A percentile compares a stretch with the other conserved stretches of the same genome.
phyloP scores from a whole-genome alignment of 139 green algal species.

The Eudorina sp. region DNA sequence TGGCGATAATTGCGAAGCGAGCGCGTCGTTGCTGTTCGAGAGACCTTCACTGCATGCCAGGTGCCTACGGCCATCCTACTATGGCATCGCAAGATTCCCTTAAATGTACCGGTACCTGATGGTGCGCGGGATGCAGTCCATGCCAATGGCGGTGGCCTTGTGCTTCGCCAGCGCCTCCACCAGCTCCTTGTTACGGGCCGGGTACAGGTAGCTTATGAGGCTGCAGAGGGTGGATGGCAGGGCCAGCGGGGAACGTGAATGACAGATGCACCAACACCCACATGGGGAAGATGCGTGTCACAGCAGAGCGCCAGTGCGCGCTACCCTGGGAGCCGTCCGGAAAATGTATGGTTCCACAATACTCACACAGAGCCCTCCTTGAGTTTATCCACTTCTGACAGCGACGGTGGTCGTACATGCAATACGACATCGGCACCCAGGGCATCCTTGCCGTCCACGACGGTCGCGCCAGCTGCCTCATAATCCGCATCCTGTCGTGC shows the following conservation, averaged over 20 bases:
- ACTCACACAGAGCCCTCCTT: conserved; percentile 69
- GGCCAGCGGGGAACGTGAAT: neutral
- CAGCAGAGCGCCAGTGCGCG: too few species aligned
- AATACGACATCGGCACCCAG: conserved; percentile 78
- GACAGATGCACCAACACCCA: neutral
- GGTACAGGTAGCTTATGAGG: conserved; percentile 87
- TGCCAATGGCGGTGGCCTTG: conserved; percentile 81
- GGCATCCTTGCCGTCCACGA: conserved; percentile 69
- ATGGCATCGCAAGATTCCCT: too few species aligned
- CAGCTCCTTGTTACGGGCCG: conserved; percentile 85
- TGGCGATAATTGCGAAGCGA: too few species aligned
- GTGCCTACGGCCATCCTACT: too few species aligned
- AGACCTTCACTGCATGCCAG: too few species aligned
- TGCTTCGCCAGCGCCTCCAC: conserved; percentile 73
- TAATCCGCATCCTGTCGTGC: conserved; percentile 57
- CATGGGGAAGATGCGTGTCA: neutral
- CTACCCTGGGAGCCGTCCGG: too few species aligned
- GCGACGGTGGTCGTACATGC: conserved; percentile 72
- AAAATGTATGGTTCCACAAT: too few species aligned
- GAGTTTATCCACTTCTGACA: conserved; percentile 73
- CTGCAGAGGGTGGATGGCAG: conserved; percentile 1
- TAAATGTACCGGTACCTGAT: conserved; percentile 61
- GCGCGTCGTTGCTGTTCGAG: too few species aligned
- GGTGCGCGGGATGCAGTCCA: conserved; percentile 93
- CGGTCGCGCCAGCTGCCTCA: conserved; percentile 75